Percentiles rank a stretch among this genome's conserved stretches.
Evolutionary conservation across 768 basidiomycete species (phyloP).

Genomic region (Phaeolepiota aurea): DNA sequence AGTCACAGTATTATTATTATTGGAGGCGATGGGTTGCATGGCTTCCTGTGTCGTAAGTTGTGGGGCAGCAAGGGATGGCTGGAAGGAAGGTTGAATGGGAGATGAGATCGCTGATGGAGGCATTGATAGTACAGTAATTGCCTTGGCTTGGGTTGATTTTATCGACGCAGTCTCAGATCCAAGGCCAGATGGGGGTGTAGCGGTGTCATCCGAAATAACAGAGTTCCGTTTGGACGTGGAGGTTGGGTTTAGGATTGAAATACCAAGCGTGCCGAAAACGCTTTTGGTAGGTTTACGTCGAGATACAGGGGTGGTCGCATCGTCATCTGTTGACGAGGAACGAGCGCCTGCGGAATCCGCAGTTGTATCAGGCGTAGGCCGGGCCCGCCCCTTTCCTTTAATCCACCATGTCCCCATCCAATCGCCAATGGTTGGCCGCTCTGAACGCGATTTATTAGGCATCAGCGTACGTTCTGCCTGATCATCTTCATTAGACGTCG

Average conservation of each 20-base stretch:
- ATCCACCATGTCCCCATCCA: constrained; percentile 78
- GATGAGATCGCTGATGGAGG: constrained; percentile 25
- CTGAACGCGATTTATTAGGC: constrained; percentile 20
- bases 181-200: constrained; percentile 3
- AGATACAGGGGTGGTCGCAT: constrained; percentile 9
- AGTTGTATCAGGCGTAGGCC: constrained; percentile 11
- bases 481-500: not conserved
- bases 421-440: constrained; percentile 53
- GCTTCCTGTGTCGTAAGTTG: constrained; percentile 35
- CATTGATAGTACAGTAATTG: constrained; percentile 11
- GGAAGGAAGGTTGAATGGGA: constrained; percentile 29
- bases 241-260: constrained; percentile 54
- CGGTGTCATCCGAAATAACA: constrained; percentile 7
- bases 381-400: constrained; percentile 33
- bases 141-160: constrained; percentile 17
- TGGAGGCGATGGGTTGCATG: constrained; percentile 9
- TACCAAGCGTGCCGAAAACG: constrained; percentile 66
- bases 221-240: constrained; percentile 14
- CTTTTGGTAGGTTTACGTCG: constrained; percentile 47
- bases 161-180: constrained; percentile 27
- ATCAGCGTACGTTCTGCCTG: constrained; percentile 1
- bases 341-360: constrained; percentile 12
- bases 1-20: not conserved
- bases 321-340: constrained; percentile 5
- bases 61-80: constrained; percentile 32